A percentile compares a stretch with the other conserved stretches of the same genome.
Conservation (phyloP, 306 rosid species). For the Rosa multiflora region DNA sequence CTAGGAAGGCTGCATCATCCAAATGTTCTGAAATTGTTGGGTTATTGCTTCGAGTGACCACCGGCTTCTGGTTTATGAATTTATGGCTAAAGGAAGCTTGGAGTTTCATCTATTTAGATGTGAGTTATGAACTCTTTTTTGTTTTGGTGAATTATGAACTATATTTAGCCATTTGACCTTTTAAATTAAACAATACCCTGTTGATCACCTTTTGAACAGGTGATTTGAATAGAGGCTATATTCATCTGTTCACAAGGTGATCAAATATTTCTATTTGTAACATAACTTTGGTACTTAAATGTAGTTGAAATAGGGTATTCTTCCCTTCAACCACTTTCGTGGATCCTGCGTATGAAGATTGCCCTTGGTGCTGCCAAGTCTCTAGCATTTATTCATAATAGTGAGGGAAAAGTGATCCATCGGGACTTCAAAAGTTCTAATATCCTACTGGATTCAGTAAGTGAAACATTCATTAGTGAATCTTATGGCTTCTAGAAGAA, state of each 20-base stretch:
- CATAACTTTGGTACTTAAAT: neutral
- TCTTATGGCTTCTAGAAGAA: neutral
- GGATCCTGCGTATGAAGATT: neutral
- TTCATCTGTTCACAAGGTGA: neutral
- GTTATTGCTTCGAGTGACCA: neutral
- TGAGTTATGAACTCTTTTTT: neutral
- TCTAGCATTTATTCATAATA: neutral
- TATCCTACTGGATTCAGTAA: constrained; percentile 53
- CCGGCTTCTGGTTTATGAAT: neutral
- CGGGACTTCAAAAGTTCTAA: neutral
- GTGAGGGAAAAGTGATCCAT: neutral
- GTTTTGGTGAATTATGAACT: neutral
- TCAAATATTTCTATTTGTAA: neutral
- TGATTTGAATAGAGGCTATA: no score
- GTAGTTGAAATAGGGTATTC: neutral
- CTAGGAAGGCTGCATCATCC: constrained; percentile 78
- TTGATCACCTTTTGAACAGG: neutral
- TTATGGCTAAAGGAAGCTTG: neutral
- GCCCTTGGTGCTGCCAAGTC: neutral
- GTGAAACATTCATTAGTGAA: constrained; percentile 20
- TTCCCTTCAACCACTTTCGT: neutral
- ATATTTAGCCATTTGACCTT: neutral
- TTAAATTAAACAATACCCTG: neutral
- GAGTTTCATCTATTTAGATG: neutral
- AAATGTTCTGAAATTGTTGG: neutral